These are phyloP conservation scores for Pelargonium nanum DNA, from an alignment of 345 rosid genomes.

Conservation along the genomic window DNA sequence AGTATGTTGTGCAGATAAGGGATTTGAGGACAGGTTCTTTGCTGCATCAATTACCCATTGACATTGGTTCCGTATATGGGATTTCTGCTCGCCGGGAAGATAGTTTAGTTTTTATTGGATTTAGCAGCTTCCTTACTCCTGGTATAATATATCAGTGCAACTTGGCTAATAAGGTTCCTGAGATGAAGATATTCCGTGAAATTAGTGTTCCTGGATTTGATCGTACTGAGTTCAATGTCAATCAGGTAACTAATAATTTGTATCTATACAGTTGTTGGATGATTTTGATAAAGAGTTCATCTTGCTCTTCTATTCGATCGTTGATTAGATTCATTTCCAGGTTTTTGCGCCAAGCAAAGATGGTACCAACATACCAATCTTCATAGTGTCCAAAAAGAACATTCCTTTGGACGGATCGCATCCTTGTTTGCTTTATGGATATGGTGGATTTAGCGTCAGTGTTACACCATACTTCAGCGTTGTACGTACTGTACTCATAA, in stretches of 20 bases:
- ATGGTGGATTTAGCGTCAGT: slow-evolving; percentile 78
- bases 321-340: slow-evolving; percentile 27
- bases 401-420: slow-evolving; percentile 66
- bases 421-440: slow-evolving; percentile 82
- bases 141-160: slow-evolving; percentile 72
- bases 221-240: slow-evolving; percentile 51
- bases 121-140: slow-evolving; percentile 82
- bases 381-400: slow-evolving; percentile 56
- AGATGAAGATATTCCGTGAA: slow-evolving; percentile 69
- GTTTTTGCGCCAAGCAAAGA: slow-evolving; percentile 77
- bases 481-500: slow-evolving; percentile 54
- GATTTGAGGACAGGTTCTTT: slow-evolving; percentile 64
- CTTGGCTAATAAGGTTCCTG: slow-evolving; percentile 40
- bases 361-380: slow-evolving; percentile 68
- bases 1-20: slow-evolving; percentile 67
- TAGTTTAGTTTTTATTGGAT: slow-evolving; percentile 41
- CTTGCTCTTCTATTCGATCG: slow-evolving; percentile 2
- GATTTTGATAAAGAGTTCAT: neutral
- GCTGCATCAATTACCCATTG: slow-evolving; percentile 66
- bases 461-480: slow-evolving; percentile 66
- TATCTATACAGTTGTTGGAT: neutral
- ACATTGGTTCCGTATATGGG: slow-evolving; percentile 60
- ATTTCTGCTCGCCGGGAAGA: slow-evolving; percentile 64
- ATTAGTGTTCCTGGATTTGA: slow-evolving; percentile 65
- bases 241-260: slow-evolving; percentile 46